Evolutionary conservation across 176 grass and related monocot genomes (phyloP), one percentile per base, ranked within the genome.

Genomic region (Guadua angustifolia): DNA sequence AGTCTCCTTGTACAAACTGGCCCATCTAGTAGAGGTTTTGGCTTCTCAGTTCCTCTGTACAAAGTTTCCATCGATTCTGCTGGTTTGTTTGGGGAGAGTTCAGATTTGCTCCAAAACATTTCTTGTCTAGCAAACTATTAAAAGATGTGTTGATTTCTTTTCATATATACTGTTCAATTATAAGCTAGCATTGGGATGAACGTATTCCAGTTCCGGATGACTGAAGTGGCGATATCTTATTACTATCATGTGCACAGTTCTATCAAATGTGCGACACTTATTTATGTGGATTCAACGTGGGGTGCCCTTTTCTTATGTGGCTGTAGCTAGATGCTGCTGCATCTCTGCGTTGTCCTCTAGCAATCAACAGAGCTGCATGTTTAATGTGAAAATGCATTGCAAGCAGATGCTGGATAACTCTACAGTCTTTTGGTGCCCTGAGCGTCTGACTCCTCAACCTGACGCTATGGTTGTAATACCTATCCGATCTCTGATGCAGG

Each of bases 1-100:
- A 11, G 52, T 74, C 10, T 74, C 43, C 55, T 53, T 85, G 88
- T 83, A 90, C 57, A 79, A 74, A 83, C 40, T 81, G 58, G 40
- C 36, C 39, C 2, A 55, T 24, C 5, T 45, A 32, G 9, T 69
- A 25, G 25, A 36, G 60, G 71, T 79, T 68, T 73, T 46, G 2
- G 24, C 47, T 22, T 47, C 73, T 29, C 78, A 33, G 38, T 82
- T 86, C 82, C 22, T 32, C 5, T 79, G 79, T 79, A 52, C 32
- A 79, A 50, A 68, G 25, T 64, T 62, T 85, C 16, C 63, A 81
- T 53, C 43, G 43, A 78, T 83, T 71, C 9, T 18, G 1, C 32
- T 39, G 44, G 15, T 44, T 68, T 42, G 47, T 22, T 52, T n/a
- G 39, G 38, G 62, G 40, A 40, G 56, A 40, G 56, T 66, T 47